These are phyloP conservation scores for Cronartium quercuum DNA, from an alignment of 1,284 basidiomycete species.

Conservation along the genomic window DNA sequence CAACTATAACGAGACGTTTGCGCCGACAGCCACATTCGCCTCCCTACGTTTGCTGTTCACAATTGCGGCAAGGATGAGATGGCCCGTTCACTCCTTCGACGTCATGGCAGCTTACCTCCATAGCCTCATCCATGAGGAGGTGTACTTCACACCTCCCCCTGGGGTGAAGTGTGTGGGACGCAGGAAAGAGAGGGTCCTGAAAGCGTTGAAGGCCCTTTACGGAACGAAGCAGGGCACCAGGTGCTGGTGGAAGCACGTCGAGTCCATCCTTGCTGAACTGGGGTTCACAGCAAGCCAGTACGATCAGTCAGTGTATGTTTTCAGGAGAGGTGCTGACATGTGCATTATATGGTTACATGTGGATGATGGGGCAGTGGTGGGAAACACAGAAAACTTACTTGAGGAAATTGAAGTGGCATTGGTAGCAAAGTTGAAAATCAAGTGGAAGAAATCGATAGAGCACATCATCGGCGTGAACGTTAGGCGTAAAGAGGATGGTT, in stretches of 20 bases:
- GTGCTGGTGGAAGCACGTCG: conserved; percentile 20
- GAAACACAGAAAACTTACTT: not conserved
- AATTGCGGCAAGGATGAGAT: not conserved
- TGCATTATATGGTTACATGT: conserved; percentile 14
- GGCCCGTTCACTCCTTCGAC: not conserved
- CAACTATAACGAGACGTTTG: not conserved
- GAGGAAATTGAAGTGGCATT: not conserved
- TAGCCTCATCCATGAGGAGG: not conserved
- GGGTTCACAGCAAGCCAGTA: not conserved
- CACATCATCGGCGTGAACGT: not conserved
- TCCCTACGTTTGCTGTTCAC: not conserved
- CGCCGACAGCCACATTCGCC: not conserved
- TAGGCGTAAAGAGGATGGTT: not conserved
- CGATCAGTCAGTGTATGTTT: not conserved
- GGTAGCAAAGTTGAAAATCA: not conserved
- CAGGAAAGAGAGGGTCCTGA: too few species aligned
- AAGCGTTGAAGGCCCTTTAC: conserved; percentile 17
- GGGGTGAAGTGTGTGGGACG: not conserved
- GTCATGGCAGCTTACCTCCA: not conserved
- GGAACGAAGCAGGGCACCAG: conserved; percentile 3
- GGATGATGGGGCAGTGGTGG: not conserved
- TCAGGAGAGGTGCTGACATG: not conserved
- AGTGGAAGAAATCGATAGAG: not conserved
- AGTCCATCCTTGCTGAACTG: not conserved
- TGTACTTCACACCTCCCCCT: not conserved